Conservation (phyloP, 257 asterid genomes). For the Leptodermis oblonga region DNA sequence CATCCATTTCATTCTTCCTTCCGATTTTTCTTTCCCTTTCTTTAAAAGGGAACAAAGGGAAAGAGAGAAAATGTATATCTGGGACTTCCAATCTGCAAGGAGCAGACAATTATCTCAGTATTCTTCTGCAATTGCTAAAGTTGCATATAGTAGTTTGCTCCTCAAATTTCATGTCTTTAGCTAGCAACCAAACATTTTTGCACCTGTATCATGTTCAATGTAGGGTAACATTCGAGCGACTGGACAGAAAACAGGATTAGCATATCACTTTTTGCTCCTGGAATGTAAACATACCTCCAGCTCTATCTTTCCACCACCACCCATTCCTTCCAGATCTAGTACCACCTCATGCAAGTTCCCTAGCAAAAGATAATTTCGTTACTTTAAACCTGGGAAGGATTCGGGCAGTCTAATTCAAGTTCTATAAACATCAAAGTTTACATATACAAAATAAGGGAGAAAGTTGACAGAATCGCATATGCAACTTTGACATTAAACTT, state of each 20-base stretch:
- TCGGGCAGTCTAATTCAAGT: not conserved
- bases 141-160: not conserved
- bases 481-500: no score
- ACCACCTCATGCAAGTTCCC: constrained; percentile 71
- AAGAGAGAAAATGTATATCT: not conserved
- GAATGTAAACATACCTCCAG: constrained; percentile 62
- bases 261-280: not conserved
- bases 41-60: not conserved
- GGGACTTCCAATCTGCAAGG: not conserved
- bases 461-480: not conserved
- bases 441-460: not conserved
- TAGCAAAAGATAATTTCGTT: constrained; percentile 33
- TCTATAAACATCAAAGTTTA: not conserved
- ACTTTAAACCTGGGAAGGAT: not conserved
- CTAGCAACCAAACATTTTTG: not conserved
- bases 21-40: not conserved
- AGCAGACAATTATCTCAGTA: not conserved
- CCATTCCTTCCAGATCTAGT: constrained; percentile 97
- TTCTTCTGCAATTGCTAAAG: not conserved
- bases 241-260: not conserved
- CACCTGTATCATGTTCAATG: not conserved
- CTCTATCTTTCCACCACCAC: constrained; percentile 96
- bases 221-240: not conserved
- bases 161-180: not conserved
- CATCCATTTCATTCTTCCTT: not conserved